A percentile compares a stretch with the other conserved stretches of the same genome.
Evolutionary conservation across 2,329 filamentous ascomycete species (phyloP).

Genomic region (Cordyceps farinosa): DNA sequence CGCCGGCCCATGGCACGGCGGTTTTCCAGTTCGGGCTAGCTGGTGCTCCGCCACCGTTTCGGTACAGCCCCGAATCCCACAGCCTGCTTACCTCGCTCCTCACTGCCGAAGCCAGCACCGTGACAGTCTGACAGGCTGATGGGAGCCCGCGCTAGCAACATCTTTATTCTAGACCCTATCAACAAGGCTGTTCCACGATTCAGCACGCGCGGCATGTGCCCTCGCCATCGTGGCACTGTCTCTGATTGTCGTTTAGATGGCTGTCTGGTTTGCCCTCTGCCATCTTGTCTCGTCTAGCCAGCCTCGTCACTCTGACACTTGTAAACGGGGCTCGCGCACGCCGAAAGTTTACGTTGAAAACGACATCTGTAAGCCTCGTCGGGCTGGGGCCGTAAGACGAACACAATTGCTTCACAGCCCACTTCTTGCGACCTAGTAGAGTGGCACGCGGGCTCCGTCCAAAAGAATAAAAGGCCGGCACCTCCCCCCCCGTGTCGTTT

Average conservation of each 20-base stretch:
- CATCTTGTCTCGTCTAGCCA: neutral
- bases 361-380: neutral
- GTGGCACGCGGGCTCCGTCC: neutral
- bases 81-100: neutral
- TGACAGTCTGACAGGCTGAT: neutral
- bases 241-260: neutral
- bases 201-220: neutral
- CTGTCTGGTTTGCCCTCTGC: neutral
- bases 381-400: neutral
- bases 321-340: neutral
- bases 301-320: neutral
- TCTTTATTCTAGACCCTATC: conserved; percentile 1
- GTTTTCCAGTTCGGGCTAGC: neutral
- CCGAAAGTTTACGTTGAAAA: neutral
- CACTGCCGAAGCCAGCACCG: neutral
- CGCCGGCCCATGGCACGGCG: neutral
- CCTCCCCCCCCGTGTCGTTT: neutral
- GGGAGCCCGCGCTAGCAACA: neutral
- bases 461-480: neutral
- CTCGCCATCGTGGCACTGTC: neutral
- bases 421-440: neutral
- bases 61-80: conserved; percentile 4
- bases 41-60: neutral
- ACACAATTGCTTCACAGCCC: neutral
- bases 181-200: neutral